Percentiles rank a stretch among this genome's conserved stretches.
These are phyloP conservation scores for Podaxis sp. DNA, from an alignment of 768 basidiomycete genomes.

Conservation along the genomic window DNA sequence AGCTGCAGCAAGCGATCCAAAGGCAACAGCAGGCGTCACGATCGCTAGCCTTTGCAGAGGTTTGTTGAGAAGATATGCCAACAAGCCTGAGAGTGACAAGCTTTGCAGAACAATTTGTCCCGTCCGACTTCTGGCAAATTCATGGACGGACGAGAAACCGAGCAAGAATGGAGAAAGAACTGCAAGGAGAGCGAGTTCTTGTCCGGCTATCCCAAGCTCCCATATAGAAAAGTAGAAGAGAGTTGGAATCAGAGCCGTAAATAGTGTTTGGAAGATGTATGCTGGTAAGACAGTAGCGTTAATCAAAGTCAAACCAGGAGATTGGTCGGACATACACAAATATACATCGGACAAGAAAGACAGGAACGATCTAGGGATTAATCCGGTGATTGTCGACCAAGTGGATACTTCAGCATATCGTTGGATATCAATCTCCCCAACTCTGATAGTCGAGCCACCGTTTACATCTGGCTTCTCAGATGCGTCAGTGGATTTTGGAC, in stretches of 20 bases:
- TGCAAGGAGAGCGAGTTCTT: conserved; percentile 72
- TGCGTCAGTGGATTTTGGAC: background rate
- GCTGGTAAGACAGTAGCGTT: conserved; percentile 38
- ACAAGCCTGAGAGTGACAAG: conserved; percentile 14
- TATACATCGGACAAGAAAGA: conserved; percentile 47
- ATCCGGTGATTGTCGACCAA: background rate
- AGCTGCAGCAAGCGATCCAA: conserved; percentile 2
- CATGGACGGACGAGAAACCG: conserved; percentile 32
- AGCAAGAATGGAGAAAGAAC: conserved; percentile 71
- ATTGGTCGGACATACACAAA: conserved; percentile 46
- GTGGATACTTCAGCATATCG: background rate
- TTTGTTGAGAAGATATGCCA: conserved; percentile 14
- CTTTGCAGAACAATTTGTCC: conserved; percentile 17
- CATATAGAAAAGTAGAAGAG: conserved; percentile 93
- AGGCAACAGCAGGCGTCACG: conserved; percentile 10
- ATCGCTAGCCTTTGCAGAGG: conserved; percentile 14
- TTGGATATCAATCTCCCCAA: background rate
- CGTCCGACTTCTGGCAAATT: conserved; percentile 8
- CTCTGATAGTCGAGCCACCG: background rate
- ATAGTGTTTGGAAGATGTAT: conserved; percentile 80
- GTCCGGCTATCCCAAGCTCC: conserved; percentile 83
- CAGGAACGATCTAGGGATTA: conserved; percentile 1
- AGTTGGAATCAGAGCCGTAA: conserved; percentile 75
- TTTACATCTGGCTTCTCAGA: conserved; percentile 1
- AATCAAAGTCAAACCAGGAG: conserved; percentile 12